Conservation (phyloP, 148 eudicot species). For the Rhododendron griersonianum region DNA sequence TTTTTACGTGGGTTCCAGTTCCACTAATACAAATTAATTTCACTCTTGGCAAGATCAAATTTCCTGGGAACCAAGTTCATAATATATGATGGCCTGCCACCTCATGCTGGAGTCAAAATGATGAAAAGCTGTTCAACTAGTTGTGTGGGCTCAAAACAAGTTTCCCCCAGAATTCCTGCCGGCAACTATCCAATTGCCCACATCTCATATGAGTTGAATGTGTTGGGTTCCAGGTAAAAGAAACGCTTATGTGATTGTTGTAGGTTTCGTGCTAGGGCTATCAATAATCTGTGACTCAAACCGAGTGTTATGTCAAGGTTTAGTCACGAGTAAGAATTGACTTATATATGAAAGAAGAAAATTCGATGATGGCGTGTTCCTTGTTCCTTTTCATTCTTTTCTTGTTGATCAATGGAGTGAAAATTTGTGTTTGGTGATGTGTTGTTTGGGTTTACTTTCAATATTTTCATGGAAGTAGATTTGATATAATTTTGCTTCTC, state of each 20-base stretch:
- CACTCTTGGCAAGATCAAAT: conserved; percentile 46
- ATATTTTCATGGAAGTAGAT: not conserved
- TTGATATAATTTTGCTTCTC: not conserved
- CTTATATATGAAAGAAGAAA: not conserved
- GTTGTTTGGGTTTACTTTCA: not conserved
- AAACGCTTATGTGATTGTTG: not conserved
- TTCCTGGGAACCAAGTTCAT: conserved; percentile 68
- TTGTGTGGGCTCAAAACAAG: conserved; percentile 15
- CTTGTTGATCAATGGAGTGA: not conserved
- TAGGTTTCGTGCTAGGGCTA: not conserved
- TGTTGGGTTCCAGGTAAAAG: conserved; percentile 18
- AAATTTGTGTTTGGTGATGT: not conserved
- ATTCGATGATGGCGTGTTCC: not conserved
- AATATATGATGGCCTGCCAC: conserved; percentile 55
- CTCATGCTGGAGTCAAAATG: conserved; percentile 50
- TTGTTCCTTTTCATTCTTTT: not conserved
- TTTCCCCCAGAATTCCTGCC: conserved; percentile 13
- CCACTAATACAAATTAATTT: conserved; percentile 1
- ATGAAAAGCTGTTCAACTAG: conserved; percentile 27
- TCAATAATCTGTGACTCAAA: not conserved
- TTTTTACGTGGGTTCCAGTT: conserved; percentile 8
- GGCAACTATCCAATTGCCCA: conserved; percentile 20
- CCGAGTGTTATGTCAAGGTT: not conserved
- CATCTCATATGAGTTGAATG: conserved; percentile 19
- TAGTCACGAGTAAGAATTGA: not conserved